These are phyloP conservation scores for Drechslerella stenobrocha DNA, from an alignment of 2,329 filamentous ascomycete genomes.

Conservation along the genomic window DNA sequence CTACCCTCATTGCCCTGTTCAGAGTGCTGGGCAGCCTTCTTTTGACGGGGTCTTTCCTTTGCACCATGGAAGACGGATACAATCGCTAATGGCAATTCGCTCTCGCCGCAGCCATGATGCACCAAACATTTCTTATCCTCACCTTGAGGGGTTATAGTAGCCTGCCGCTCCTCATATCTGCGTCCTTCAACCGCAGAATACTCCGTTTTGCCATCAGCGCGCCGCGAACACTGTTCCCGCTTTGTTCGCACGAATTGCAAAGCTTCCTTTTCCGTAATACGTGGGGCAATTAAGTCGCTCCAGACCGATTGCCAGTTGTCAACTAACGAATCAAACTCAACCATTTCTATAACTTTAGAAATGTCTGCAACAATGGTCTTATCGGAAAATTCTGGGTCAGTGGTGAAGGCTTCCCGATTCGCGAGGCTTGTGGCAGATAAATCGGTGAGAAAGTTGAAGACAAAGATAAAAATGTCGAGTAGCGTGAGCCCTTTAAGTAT, in stretches of 20 bases:
- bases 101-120: no score
- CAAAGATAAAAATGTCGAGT: constrained; percentile 20
- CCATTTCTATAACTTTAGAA: neutral
- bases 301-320: constrained; percentile 19
- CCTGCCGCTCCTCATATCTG: neutral
- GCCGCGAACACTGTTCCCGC: no score
- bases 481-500: constrained; percentile 8
- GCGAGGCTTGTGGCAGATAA: constrained; percentile 1
- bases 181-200: neutral
- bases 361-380: neutral
- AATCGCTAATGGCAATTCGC: no score
- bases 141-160: neutral
- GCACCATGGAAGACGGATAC: no score
- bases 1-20: no score
- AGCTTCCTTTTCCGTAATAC: constrained; percentile 16
- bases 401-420: neutral
- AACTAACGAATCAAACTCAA: constrained; percentile 1
- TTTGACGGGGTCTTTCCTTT: no score
- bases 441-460: constrained; percentile 14
- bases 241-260: constrained; percentile 1
- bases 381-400: constrained; percentile 6
- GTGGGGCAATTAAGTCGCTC: constrained; percentile 9
- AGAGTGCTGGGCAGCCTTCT: no score
- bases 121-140: no score
- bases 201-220: neutral